Base-by-base conservation (phyloP, 345 rosid species). In the Streptanthus diversifolius region DNA sequence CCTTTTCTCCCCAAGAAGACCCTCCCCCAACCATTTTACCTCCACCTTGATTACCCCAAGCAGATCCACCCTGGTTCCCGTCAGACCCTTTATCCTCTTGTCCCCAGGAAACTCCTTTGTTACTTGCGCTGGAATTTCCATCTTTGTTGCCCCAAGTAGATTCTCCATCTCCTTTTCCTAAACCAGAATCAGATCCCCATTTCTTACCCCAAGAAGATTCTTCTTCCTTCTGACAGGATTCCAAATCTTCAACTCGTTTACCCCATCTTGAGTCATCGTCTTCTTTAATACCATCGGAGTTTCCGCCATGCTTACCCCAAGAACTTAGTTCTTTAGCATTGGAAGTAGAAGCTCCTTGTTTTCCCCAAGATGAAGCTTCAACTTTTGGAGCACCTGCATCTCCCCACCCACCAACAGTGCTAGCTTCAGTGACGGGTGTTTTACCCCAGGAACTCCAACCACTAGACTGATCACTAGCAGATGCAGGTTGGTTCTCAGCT, bases 391-490 rank as follows among this genome's bases (percentile, higher is more conserved):
- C 59, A 65, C 71, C 65, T 27, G 66, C 65, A 77, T 59, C 68
- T 74, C 87, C 85, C 72, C 87, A 88, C 83, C 82, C 84, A 77
- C 80, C 79, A 36, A 53, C 84, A 68, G 83, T 62, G 57, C 63
- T 80, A 66, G 71, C 43, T 35, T 84, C 77, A 36, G 71, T 9
- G 17, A 77, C 73, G 71, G 85, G 51, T 8, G 67, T 68, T 71
- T 86, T 85, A 69, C 75, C 82, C 96, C 95, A 88, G 62, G 81
- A 25, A 59, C 70, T 81, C 89, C 87, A 80, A 41, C 74, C 81
- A 76, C 47, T 67, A 45, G 56, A 72, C 73, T 81, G 85, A 63
- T 64, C 84, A 75, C 58, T 63, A 68, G 73, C 69, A 44, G 72
- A 63, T 22, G 71, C 77, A 60, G 73, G 57, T 47, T 78, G 77